Percentiles rank a stretch among this genome's conserved stretches.
These are phyloP conservation scores for Kluyveromyces dobzhanskii DNA, from an alignment of 805 yeast species.

Conservation along the genomic window DNA sequence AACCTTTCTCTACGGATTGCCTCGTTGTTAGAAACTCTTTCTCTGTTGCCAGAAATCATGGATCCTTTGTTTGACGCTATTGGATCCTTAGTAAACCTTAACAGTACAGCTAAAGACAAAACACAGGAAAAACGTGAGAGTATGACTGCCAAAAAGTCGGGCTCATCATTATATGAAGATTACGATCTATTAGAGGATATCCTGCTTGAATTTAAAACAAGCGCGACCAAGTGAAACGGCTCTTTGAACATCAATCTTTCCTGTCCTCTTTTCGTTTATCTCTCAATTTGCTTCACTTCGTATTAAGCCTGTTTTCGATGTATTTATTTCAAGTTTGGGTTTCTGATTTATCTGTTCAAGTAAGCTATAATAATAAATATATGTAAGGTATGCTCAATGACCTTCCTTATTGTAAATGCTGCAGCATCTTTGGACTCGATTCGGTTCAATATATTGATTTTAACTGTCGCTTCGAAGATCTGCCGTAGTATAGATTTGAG, in stretches of 20 bases:
- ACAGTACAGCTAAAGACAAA: conserved; percentile 1
- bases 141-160: not conserved
- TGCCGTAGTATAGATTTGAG: not conserved
- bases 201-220: conserved; percentile 10
- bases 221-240: too few species aligned
- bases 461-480: not conserved
- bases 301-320: not conserved
- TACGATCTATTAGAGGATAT: conserved; percentile 17
- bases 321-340: not conserved
- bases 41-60: conserved; percentile 2
- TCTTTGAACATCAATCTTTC: too few species aligned
- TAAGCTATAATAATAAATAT: too few species aligned
- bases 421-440: too few species aligned
- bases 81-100: not conserved
- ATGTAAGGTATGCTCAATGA: too few species aligned
- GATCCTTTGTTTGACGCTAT: not conserved
- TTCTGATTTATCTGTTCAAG: too few species aligned
- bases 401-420: too few species aligned
- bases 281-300: not conserved
- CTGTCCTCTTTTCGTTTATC: not conserved
- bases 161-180: conserved; percentile 7
- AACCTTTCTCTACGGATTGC: conserved; percentile 1
- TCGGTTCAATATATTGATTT: too few species aligned
- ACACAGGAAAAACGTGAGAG: not conserved
- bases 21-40: conserved; percentile 2